Evolutionary conservation across 1,284 basidiomycete genomes (phyloP).

Genomic region (Irpex sp.): DNA sequence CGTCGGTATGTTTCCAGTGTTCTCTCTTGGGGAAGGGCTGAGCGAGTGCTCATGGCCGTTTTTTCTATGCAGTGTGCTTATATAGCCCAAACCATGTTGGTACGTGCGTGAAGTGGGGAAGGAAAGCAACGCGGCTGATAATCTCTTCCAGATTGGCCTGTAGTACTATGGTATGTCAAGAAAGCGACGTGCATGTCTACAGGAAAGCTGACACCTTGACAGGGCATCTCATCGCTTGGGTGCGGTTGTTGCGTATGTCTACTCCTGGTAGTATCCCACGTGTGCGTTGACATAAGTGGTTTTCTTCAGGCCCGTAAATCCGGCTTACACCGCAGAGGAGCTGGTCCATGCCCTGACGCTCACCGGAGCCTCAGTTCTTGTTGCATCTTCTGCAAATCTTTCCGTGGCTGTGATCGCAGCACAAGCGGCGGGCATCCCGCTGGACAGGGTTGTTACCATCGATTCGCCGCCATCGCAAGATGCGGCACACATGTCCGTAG

Average conservation of each 20-base stretch:
- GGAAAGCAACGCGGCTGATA: not conserved
- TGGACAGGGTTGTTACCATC: conserved; percentile 54
- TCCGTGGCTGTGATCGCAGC: conserved; percentile 49
- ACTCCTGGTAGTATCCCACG: not conserved
- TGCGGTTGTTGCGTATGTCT: conserved; percentile 52
- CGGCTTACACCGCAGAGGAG: conserved; percentile 65
- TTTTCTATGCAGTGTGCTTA: conserved; percentile 16
- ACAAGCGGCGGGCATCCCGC: conserved; percentile 46
- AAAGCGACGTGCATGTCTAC: not conserved
- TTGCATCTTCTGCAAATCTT: conserved; percentile 54
- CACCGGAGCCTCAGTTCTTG: conserved; percentile 53
- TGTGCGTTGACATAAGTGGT: conserved; percentile 25
- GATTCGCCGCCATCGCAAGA: conserved; percentile 23
- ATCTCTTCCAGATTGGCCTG: conserved; percentile 58
- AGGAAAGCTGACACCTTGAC: not conserved
- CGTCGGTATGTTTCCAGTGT: conserved; percentile 16
- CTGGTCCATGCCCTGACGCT: conserved; percentile 57
- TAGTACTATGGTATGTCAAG: conserved; percentile 49
- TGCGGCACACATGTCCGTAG: conserved; percentile 34
- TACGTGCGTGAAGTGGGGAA: not conserved
- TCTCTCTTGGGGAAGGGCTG: not conserved
- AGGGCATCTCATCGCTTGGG: conserved; percentile 72
- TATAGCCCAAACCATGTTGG: conserved; percentile 25
- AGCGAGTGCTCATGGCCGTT: not conserved
- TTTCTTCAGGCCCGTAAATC: conserved; percentile 52